These are phyloP conservation scores for Pulveroboletus sp. DNA, from an alignment of 768 basidiomycete species.

Conservation along the genomic window DNA sequence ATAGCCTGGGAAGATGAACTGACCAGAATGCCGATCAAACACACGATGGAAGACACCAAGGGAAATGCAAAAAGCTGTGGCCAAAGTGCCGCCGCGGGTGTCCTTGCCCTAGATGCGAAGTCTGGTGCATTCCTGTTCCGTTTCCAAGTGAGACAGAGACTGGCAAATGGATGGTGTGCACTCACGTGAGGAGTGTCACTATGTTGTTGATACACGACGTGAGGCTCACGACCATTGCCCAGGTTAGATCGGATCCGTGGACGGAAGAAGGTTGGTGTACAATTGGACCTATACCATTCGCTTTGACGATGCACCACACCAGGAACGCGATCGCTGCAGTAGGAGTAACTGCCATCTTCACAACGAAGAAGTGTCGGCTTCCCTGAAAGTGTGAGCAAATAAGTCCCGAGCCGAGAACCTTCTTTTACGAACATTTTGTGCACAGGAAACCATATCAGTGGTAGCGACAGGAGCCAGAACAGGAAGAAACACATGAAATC, in stretches of 20 bases:
- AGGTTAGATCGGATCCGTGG: constrained; percentile 64
- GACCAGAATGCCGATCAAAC: constrained; percentile 79
- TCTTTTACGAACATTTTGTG: constrained; percentile 61
- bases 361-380: constrained; percentile 73
- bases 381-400: constrained; percentile 12
- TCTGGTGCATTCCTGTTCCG: constrained; percentile 63
- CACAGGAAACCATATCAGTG: constrained; percentile 78
- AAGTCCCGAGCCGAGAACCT: constrained; percentile 1
- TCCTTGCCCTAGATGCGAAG: constrained; percentile 61
- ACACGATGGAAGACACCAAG: constrained; percentile 66
- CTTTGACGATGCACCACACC: constrained; percentile 74
- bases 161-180: constrained; percentile 7
- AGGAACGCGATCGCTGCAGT: constrained; percentile 69
- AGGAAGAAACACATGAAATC: constrained; percentile 82
- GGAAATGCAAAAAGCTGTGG: constrained; percentile 73
- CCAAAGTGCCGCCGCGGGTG: constrained; percentile 52
- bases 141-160: constrained; percentile 14
- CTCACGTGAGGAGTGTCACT: constrained; percentile 67
- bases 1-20: constrained; percentile 72
- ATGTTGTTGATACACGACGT: constrained; percentile 81
- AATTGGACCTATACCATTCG: constrained; percentile 74
- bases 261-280: constrained; percentile 59
- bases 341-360: constrained; percentile 72
- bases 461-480: constrained; percentile 79
- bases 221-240: constrained; percentile 69